Evolutionary conservation across 108 stramenopile species (phyloP).

Genomic region (Schizochytrium sp.): DNA sequence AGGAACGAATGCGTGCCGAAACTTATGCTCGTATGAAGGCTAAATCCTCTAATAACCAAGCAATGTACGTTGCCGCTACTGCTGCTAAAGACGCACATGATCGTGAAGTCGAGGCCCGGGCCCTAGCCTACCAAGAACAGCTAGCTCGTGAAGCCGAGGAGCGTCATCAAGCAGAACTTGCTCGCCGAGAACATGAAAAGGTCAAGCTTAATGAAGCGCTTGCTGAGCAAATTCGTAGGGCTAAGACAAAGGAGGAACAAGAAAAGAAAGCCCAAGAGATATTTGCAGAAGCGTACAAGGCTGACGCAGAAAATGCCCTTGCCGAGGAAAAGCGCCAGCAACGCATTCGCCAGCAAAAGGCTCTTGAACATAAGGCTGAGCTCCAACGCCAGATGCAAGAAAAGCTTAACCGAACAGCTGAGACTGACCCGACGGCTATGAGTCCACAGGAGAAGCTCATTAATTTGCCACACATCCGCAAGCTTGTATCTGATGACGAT

Average conservation of each 20-base stretch:
- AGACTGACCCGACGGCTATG: slow-evolving; percentile 35
- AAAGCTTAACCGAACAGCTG: slow-evolving; percentile 36
- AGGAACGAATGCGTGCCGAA: slow-evolving; percentile 55
- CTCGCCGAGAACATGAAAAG: slow-evolving; percentile 42
- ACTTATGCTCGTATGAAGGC: slow-evolving; percentile 57
- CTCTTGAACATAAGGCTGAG: slow-evolving; percentile 3
- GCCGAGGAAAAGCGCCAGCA: slow-evolving; percentile 36
- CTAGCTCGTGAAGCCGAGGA: not conserved
- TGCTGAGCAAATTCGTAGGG: slow-evolving; percentile 2
- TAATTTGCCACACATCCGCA: slow-evolving; percentile 38
- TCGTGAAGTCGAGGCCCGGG: slow-evolving; percentile 29
- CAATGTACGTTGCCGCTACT: slow-evolving; percentile 48
- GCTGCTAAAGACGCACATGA: slow-evolving; percentile 46
- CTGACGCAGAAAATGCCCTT: not conserved
- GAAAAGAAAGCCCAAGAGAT: not conserved
- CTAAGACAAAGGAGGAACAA: not conserved
- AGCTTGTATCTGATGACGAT: not conserved
- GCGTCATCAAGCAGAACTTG: not conserved
- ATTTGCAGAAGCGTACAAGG: slow-evolving; percentile 36
- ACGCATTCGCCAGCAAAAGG: slow-evolving; percentile 17
- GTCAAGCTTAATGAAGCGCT: slow-evolving; percentile 42
- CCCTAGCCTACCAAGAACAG: slow-evolving; percentile 33
- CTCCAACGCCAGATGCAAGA: slow-evolving; percentile 49
- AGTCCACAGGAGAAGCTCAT: slow-evolving; percentile 41
- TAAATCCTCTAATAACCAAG: slow-evolving; percentile 45